phyloP scores from a whole-genome alignment of 192 early-diverging fungal genomes.

The Coemansia erecta region DNA sequence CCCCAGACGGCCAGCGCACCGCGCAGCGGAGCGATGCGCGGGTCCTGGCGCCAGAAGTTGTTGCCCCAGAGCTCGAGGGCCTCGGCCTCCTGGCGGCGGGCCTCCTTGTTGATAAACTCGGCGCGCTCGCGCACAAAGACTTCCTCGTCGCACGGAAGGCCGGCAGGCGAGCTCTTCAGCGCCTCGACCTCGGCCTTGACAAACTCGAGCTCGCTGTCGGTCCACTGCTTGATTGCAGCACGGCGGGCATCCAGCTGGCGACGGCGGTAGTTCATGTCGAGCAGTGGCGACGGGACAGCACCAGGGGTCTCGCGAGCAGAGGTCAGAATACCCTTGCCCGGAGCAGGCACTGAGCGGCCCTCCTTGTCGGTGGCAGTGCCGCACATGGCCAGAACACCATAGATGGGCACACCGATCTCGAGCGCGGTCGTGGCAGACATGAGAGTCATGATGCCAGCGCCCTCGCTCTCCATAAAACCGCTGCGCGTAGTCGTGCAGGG shows the following conservation, averaged over 20 bases:
- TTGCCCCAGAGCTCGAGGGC: constrained; percentile 73
- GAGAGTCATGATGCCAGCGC: constrained; percentile 83
- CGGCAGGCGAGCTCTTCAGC: constrained; percentile 20
- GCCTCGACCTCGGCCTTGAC: constrained; percentile 32
- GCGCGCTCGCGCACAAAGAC: constrained; percentile 27
- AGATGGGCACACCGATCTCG: constrained; percentile 87
- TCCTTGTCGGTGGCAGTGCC: constrained; percentile 95
- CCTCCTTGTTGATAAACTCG: constrained; percentile 61
- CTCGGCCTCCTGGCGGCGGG: constrained; percentile 74
- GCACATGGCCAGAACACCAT: constrained; percentile 81
- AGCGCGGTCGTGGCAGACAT: constrained; percentile 85
- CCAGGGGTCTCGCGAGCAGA: constrained; percentile 75
- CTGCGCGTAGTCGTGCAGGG: constrained; percentile 84
- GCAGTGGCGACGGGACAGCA: constrained; percentile 60
- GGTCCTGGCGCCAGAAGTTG: constrained; percentile 77
- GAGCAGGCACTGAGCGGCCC: constrained; percentile 93
- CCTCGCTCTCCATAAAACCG: constrained; percentile 95
- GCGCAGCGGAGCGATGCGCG: constrained; percentile 78
- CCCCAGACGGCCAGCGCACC: constrained; percentile 84
- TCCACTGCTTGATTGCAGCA: constrained; percentile 28
- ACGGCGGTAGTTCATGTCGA: constrained; percentile 82
- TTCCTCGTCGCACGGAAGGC: constrained; percentile 53
- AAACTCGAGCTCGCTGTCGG: constrained; percentile 29
- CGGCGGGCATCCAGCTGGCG: constrained; percentile 56
- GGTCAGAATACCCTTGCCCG: constrained; percentile 85